Evolutionary conservation across 2,329 filamentous ascomycete species (phyloP).

Genomic region (Helminthosporium solani): DNA sequence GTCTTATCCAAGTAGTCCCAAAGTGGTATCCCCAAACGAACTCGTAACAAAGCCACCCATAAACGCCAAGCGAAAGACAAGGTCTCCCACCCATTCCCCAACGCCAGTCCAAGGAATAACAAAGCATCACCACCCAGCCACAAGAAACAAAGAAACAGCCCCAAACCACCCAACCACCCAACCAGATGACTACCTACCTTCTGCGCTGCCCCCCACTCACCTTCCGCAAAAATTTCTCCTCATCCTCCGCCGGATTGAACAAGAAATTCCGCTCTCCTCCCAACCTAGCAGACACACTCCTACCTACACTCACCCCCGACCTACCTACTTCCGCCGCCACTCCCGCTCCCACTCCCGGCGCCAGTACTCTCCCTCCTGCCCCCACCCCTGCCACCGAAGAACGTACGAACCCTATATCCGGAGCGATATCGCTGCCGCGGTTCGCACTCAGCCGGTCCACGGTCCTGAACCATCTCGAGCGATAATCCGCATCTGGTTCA

Average conservation of each 20-base stretch:
- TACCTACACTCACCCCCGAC: constrained; percentile 5
- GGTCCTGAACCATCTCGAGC: constrained; percentile 26
- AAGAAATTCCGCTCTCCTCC: constrained; percentile 21
- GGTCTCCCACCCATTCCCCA: too few relatives aligned
- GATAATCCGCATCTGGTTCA: constrained; percentile 18
- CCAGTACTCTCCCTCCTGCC: background rate
- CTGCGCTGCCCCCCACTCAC: constrained; percentile 11
- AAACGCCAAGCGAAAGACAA: too few relatives aligned
- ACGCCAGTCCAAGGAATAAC: too few relatives aligned
- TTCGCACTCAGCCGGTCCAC: constrained; percentile 2
- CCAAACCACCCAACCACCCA: background rate
- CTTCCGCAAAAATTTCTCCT: constrained; percentile 28
- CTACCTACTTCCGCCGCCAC: constrained; percentile 5
- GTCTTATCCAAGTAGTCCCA: too few relatives aligned
- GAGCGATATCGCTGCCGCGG: background rate
- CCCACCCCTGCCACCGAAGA: background rate
- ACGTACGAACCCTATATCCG: background rate
- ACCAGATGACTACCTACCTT: too few relatives aligned
- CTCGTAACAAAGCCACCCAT: too few relatives aligned
- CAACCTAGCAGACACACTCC: too few relatives aligned
- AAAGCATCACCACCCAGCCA: too few relatives aligned
- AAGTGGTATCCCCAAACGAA: too few relatives aligned
- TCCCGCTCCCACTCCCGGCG: background rate
- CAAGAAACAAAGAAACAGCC: background rate
- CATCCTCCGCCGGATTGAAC: constrained; percentile 29